Conservation (phyloP, 2,329 filamentous ascomycete species). For the Apiospora marii region DNA sequence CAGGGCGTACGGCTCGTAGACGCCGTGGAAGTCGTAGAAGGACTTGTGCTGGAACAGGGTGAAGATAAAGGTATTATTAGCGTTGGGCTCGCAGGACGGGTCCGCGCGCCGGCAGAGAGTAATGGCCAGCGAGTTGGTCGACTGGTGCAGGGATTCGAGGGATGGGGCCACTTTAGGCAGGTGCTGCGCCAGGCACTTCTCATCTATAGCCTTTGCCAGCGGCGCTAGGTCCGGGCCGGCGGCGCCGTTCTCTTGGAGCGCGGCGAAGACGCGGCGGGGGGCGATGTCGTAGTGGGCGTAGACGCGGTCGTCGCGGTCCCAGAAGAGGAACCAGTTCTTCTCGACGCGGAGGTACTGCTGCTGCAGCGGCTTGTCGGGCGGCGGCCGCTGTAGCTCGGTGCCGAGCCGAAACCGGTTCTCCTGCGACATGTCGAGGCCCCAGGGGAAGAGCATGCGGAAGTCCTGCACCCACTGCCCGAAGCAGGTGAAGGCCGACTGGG, state of each 20-base stretch:
- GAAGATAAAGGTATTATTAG: slow-evolving; percentile 62
- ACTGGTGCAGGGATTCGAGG: slow-evolving; percentile 62
- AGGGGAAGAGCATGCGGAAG: slow-evolving; percentile 57
- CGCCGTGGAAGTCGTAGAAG: slow-evolving; percentile 54
- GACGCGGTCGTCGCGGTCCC: slow-evolving; percentile 54
- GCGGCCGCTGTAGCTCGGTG: slow-evolving; percentile 60
- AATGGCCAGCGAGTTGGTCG: slow-evolving; percentile 64
- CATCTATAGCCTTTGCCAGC: slow-evolving; percentile 44
- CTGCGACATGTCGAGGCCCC: slow-evolving; percentile 40
- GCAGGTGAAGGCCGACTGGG: slow-evolving; percentile 61
- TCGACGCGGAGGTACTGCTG: slow-evolving; percentile 47
- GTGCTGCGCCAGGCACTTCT: slow-evolving; percentile 53
- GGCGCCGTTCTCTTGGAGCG: slow-evolving; percentile 52
- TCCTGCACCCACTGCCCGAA: slow-evolving; percentile 66
- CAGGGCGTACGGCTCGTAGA: slow-evolving; percentile 65
- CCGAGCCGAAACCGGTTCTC: slow-evolving; percentile 47
- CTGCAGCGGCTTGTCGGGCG: slow-evolving; percentile 28
- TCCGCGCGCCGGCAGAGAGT: slow-evolving; percentile 62
- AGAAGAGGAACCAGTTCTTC: slow-evolving; percentile 71
- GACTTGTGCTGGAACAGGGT: slow-evolving; percentile 64
- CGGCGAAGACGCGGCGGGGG: slow-evolving; percentile 58
- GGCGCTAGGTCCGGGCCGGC: slow-evolving; percentile 29
- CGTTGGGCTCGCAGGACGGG: slow-evolving; percentile 48
- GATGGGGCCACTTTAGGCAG: slow-evolving; percentile 48
- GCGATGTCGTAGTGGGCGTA: slow-evolving; percentile 63